Percentiles rank a stretch among this genome's conserved stretches.
Evolutionary conservation across 768 basidiomycete species (phyloP).

Genomic region (Boletus vermiculosoides): DNA sequence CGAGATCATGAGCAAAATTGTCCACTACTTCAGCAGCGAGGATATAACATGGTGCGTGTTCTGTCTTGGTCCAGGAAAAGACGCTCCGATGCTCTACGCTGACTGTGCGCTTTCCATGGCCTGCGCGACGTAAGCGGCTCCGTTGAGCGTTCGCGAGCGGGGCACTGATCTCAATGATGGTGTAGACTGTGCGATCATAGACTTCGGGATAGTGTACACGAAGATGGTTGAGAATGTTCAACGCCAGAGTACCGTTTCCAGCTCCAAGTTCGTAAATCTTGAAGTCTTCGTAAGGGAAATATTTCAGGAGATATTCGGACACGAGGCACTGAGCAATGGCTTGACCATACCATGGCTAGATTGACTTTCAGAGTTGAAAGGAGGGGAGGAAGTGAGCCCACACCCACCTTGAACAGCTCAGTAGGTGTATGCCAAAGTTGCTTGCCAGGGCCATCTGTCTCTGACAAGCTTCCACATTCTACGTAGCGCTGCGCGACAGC

Average conservation of each 20-base stretch:
- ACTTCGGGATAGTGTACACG: conserved; percentile 81
- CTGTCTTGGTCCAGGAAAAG: conserved; percentile 77
- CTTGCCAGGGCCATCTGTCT: conserved; percentile 65
- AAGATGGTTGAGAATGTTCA: conserved; percentile 82
- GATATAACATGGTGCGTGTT: conserved; percentile 86
- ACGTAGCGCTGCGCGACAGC: conserved; percentile 77
- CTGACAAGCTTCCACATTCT: conserved; percentile 59
- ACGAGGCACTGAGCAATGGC: conserved; percentile 87
- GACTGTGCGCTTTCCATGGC: conserved; percentile 44
- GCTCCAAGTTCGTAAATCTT: conserved; percentile 97
- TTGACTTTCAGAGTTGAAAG: conserved; percentile 9
- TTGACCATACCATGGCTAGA: conserved; percentile 90
- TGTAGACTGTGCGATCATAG: conserved; percentile 88
- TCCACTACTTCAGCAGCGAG: conserved; percentile 97
- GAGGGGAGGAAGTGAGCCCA: neutral
- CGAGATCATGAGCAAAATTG: conserved; percentile 94
- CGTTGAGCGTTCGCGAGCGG: conserved; percentile 73
- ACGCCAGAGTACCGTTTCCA: conserved; percentile 93
- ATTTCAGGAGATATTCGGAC: conserved; percentile 89
- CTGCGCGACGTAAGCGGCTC: conserved; percentile 52
- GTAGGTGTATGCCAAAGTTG: conserved; percentile 99
- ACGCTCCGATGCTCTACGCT: conserved; percentile 74
- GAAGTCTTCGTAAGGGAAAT: conserved; percentile 95
- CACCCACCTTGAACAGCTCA: conserved; percentile 86
- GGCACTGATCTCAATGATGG: conserved; percentile 91